Evolutionary conservation across 2,329 filamentous ascomycete species (phyloP).

Genomic region (Cladophialophora chaetospira): DNA sequence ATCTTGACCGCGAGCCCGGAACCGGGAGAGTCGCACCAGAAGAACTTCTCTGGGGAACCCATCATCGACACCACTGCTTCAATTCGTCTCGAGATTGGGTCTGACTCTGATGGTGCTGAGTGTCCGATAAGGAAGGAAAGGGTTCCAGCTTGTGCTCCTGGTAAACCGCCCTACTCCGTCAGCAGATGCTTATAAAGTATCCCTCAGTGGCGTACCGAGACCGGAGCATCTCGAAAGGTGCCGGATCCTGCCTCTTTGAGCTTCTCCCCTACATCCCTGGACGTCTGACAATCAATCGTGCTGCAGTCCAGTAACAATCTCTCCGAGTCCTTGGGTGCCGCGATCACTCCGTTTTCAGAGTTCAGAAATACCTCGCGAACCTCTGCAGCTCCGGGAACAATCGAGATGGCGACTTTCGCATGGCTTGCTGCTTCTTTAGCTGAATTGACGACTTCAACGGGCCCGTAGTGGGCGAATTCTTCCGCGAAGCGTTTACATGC

Average conservation of each 20-base stretch:
- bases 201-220: conserved; percentile 1
- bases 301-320: conserved; percentile 11
- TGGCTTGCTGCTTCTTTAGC: conserved; percentile 7
- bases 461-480: not conserved
- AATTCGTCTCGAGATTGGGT: not conserved
- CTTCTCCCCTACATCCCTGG: conserved; percentile 1
- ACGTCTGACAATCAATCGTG: conserved; percentile 4
- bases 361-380: conserved; percentile 9
- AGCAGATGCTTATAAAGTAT: not conserved
- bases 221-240: conserved; percentile 3
- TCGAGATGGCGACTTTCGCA: conserved; percentile 3
- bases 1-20: conserved; percentile 12
- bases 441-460: not conserved
- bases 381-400: conserved; percentile 5
- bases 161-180: not conserved
- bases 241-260: not conserved
- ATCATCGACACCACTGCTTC: conserved; percentile 3
- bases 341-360: conserved; percentile 2
- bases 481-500: not conserved
- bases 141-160: conserved; percentile 1
- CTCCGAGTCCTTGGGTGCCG: not conserved
- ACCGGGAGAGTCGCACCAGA: conserved; percentile 6
- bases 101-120: not conserved
- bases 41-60: conserved; percentile 8
- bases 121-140: conserved; percentile 9